Percentiles rank a stretch among this genome's conserved stretches.
These are phyloP conservation scores for Acanthamoeba sp. DNA, from an alignment of 208 protist genomes.

Conservation along the genomic window DNA sequence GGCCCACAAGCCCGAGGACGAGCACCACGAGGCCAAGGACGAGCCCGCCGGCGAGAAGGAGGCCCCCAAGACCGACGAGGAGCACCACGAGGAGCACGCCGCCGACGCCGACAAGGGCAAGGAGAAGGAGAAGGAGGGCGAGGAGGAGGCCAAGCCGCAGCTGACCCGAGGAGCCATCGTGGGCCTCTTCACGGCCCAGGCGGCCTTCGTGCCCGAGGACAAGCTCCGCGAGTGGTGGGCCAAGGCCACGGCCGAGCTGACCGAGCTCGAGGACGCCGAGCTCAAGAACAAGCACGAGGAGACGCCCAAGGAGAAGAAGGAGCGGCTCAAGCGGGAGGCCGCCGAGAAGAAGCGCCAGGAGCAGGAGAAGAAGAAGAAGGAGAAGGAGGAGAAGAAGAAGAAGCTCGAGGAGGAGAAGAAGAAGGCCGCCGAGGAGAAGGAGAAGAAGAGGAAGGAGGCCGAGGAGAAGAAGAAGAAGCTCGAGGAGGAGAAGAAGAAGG, in stretches of 20 bases:
- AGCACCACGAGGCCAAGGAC: neutral
- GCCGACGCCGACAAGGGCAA: conserved; percentile 2
- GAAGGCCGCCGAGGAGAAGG: neutral
- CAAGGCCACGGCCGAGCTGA: neutral
- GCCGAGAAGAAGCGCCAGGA: conserved; percentile 42
- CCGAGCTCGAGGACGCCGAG: conserved; percentile 20
- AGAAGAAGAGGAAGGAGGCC: conserved; percentile 6
- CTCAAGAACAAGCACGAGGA: conserved; percentile 12
- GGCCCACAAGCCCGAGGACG: neutral
- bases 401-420: conserved; percentile 17
- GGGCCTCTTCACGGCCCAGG: neutral
- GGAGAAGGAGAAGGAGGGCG: neutral
- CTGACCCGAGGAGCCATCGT: conserved; percentile 14
- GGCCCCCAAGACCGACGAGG: neutral
- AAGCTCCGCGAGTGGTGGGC: conserved; percentile 24
- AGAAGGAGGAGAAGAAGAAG: conserved; percentile 46
- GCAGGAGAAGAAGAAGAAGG: conserved; percentile 43
- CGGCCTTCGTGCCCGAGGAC: neutral
- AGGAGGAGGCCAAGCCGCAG: neutral
- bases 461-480: neutral
- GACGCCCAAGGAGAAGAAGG: conserved; percentile 29
- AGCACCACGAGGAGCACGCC: neutral
- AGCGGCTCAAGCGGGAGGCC: neutral
- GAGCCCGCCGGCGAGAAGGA: neutral
- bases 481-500: conserved; percentile 10